Evolutionary conservation across 345 rosid species (phyloP).

Genomic region (Microthlaspi erraticum): DNA sequence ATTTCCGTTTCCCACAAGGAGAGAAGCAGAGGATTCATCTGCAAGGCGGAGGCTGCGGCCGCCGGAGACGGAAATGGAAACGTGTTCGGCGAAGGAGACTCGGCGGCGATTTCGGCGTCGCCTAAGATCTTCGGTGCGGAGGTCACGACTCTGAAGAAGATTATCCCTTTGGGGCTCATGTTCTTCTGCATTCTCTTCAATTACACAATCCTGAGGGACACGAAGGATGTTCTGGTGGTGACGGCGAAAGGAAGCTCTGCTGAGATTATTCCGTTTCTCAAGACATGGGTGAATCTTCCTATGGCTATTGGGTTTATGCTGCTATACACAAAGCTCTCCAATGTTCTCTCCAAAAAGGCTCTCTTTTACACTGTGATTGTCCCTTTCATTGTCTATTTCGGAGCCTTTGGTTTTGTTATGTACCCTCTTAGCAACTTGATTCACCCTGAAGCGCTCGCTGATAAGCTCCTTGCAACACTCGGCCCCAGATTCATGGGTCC

Average conservation of each 20-base stretch:
- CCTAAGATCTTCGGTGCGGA: constrained; percentile 80
- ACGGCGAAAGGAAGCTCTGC: constrained; percentile 97
- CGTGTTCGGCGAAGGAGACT: constrained; percentile 49
- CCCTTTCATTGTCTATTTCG: constrained; percentile 92
- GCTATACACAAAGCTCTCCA: constrained; percentile 75
- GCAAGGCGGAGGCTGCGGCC: constrained; percentile 89
- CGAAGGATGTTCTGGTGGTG: constrained; percentile 95
- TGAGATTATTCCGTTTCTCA: constrained; percentile 93
- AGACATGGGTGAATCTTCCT: constrained; percentile 98
- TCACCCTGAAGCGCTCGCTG: constrained; percentile 87
- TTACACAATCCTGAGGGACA: constrained; percentile 96
- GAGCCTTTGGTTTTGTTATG: constrained; percentile 89
- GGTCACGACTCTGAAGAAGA: constrained; percentile 70
- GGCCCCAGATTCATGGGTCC: constrained; percentile 98
- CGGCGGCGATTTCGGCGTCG: constrained; percentile 39
- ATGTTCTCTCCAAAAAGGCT: constrained; percentile 83
- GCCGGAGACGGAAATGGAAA: constrained; percentile 64
- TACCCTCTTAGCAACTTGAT: constrained; percentile 88
- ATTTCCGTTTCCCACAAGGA: constrained; percentile 50
- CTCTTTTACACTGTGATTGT: constrained; percentile 82
- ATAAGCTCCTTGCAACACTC: constrained; percentile 68
- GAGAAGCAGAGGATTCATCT: constrained; percentile 61
- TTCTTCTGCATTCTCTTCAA: constrained; percentile 95
- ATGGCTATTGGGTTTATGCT: constrained; percentile 98
- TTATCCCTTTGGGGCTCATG: constrained; percentile 91